A percentile compares a stretch with the other conserved stretches of the same genome.
Conservation (phyloP, 208 protist species). For the Crithidia fasciculata region DNA sequence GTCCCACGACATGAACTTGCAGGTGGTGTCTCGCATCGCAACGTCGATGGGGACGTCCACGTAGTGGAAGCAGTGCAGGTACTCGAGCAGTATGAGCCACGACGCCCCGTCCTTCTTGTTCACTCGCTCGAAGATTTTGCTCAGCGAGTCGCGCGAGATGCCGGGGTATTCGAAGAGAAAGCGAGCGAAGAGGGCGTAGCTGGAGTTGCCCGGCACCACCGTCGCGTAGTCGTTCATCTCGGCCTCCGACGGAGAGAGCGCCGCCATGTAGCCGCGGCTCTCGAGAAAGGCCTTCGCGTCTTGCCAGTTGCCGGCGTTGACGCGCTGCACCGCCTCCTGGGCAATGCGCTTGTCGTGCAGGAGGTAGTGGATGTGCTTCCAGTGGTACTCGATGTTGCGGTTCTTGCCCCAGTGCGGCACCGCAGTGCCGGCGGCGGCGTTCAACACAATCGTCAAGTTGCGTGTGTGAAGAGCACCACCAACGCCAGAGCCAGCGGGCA, state of each 20-base stretch:
- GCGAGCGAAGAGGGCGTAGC: conserved; percentile 62
- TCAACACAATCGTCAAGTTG: conserved; percentile 15
- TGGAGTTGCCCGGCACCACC: conserved; percentile 20
- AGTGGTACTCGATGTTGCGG: conserved; percentile 72
- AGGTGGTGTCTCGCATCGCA: conserved; percentile 86
- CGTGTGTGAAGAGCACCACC: not conserved
- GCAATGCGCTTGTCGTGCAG: conserved; percentile 81
- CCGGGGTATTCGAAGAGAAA: conserved; percentile 79
- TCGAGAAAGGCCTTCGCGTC: conserved; percentile 75
- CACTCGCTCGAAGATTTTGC: conserved; percentile 79
- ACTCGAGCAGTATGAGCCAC: conserved; percentile 66
- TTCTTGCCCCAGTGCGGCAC: conserved; percentile 35
- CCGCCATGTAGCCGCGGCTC: conserved; percentile 47
- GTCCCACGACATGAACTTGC: conserved; percentile 89
- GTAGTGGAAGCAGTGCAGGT: conserved; percentile 81
- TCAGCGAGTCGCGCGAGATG: conserved; percentile 65
- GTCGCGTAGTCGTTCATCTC: conserved; percentile 27
- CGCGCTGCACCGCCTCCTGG: conserved; percentile 56
- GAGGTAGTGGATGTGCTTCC: conserved; percentile 87
- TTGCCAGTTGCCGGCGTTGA: conserved; percentile 74
- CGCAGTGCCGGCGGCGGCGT: conserved; percentile 1
- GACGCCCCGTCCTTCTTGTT: conserved; percentile 58
- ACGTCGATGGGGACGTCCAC: conserved; percentile 77
- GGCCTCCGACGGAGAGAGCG: conserved; percentile 13
- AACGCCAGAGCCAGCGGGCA: too few relatives aligned